Evolutionary conservation across 768 basidiomycete genomes (phyloP).

Genomic region (Filobasidium wieringae): DNA sequence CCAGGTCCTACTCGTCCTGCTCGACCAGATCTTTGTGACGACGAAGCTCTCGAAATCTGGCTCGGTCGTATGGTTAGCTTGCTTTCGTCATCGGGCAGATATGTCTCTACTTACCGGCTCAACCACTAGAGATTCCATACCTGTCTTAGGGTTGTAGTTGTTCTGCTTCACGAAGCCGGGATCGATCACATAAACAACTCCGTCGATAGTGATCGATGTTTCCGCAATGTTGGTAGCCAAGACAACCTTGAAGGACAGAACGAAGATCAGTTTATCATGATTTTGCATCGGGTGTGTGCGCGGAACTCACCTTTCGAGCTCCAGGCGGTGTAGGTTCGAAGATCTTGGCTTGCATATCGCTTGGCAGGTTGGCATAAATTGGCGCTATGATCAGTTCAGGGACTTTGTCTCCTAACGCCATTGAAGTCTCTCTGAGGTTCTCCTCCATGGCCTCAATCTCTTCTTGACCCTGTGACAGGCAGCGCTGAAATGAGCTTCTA

Average conservation of each 20-base stretch:
- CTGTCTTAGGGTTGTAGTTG: constrained; percentile 93
- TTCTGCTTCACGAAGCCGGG: constrained; percentile 99
- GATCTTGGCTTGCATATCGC: constrained; percentile 98
- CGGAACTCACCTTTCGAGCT: constrained; percentile 59
- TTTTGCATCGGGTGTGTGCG: not conserved
- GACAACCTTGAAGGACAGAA: constrained; percentile 50
- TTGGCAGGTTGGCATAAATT: constrained; percentile 97
- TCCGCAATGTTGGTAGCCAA: constrained; percentile 99
- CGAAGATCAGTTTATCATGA: not conserved
- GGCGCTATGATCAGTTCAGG: constrained; percentile 89
- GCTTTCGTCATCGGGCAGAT: not conserved
- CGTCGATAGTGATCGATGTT: constrained; percentile 97
- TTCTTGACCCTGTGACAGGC: constrained; percentile 84
- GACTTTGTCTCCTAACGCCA: constrained; percentile 90
- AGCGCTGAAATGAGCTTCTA: not conserved
- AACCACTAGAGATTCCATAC: constrained; percentile 92
- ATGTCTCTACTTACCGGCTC: constrained; percentile 63
- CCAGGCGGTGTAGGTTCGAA: constrained; percentile 97
- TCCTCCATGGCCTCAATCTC: constrained; percentile 97
- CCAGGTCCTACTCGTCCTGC: constrained; percentile 97
- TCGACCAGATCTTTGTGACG: constrained; percentile 90
- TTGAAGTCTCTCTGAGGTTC: constrained; percentile 86
- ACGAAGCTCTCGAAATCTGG: constrained; percentile 86
- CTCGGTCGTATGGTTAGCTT: not conserved
- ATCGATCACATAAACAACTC: constrained; percentile 98